phyloP scores from a whole-genome alignment of 768 basidiomycete genomes.

The Amanita rimosa region DNA sequence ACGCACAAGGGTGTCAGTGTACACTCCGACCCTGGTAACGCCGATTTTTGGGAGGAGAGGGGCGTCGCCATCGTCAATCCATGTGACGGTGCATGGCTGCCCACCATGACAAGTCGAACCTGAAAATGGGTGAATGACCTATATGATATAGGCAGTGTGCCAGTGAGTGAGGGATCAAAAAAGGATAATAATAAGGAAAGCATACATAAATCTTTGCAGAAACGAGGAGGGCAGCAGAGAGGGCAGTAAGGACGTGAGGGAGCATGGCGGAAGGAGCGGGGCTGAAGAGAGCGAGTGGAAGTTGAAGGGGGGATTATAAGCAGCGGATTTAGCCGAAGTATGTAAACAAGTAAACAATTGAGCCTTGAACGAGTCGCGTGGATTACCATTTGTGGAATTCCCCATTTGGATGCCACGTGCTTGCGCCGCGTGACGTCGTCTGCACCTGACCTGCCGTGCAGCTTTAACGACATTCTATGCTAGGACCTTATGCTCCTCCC shows the following conservation, averaged over 20 bases:
- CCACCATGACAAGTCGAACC: constrained; percentile 1
- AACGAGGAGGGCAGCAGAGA: neutral
- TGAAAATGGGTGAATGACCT: neutral
- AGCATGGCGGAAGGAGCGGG: neutral
- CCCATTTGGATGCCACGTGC: constrained; percentile 1
- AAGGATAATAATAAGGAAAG: neutral
- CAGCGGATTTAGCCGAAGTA: neutral
- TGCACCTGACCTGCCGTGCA: no score
- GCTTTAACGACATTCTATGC: neutral
- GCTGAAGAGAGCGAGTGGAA: neutral
- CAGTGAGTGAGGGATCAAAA: neutral
- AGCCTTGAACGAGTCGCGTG: constrained; percentile 3
- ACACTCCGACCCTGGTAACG: neutral
- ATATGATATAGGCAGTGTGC: neutral
- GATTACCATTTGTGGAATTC: neutral
- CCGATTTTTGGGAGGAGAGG: constrained; percentile 1
- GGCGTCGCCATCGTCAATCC: constrained; percentile 1
- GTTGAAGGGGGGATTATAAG: neutral
- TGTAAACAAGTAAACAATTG: no score
- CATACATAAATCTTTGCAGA: constrained; percentile 4
- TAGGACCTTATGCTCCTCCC: neutral
- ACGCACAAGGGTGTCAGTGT: neutral
- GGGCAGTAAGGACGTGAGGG: neutral
- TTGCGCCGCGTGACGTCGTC: neutral
- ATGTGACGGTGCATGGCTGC: neutral